phyloP scores from a whole-genome alignment of 2,329 filamentous ascomycete species.

The Pseudogymnoascus sp. region DNA sequence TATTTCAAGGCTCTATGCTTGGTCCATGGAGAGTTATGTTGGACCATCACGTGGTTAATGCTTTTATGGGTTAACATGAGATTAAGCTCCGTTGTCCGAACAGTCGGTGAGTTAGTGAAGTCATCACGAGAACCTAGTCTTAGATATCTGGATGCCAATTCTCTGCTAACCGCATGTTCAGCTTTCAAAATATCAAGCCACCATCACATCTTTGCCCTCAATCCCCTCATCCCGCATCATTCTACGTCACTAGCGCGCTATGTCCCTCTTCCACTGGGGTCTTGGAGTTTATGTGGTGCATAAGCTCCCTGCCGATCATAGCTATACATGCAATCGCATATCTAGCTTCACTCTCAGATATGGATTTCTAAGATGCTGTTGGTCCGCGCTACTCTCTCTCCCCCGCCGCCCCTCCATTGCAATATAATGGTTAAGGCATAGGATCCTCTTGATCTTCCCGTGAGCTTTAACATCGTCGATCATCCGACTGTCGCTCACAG shows the following conservation, averaged over 20 bases:
- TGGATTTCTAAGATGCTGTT: neutral
- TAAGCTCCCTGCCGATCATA: neutral
- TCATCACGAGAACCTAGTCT: neutral
- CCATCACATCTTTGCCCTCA: neutral
- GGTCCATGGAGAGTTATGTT: neutral
- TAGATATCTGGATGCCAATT: neutral
- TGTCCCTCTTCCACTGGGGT: neutral
- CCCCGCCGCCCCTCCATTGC: neutral
- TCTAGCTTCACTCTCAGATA: neutral
- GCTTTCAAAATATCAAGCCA: neutral
- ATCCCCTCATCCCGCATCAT: neutral
- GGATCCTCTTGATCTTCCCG: neutral
- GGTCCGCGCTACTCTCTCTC: neutral
- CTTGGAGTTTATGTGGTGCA: neutral
- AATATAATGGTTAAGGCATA: neutral
- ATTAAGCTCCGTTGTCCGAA: neutral
- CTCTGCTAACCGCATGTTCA: neutral
- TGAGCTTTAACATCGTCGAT: neutral
- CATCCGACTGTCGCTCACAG: neutral
- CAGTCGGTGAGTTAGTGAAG: neutral
- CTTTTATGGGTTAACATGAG: neutral
- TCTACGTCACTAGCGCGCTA: neutral
- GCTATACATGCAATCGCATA: neutral
- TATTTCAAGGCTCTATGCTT: neutral
- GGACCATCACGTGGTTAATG: neutral